A percentile compares a stretch with the other conserved stretches of the same genome.
Conservation (phyloP, 208 protist species). For the Leishmania guyanensis region DNA sequence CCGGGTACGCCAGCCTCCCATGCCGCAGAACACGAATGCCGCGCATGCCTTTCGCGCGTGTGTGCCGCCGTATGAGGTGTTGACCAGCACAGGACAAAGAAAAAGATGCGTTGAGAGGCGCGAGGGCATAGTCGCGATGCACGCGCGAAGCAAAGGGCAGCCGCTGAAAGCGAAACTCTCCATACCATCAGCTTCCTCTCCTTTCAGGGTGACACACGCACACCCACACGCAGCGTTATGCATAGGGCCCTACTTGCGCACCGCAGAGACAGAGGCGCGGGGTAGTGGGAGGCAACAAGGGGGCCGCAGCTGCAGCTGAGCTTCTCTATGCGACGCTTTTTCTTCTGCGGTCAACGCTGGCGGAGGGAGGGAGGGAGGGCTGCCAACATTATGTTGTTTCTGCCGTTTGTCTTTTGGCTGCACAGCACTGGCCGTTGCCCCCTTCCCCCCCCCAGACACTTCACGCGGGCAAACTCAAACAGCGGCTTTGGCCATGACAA, state of each 20-base stretch:
- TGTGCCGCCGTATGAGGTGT: neutral
- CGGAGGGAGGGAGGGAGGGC: neutral
- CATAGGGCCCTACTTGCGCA: neutral
- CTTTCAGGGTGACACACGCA: neutral
- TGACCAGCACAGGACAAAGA: too few species aligned
- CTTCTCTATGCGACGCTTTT: too few species aligned
- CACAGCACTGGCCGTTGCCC: too few species aligned
- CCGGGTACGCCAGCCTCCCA: constrained; percentile 65
- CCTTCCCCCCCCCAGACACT: too few species aligned
- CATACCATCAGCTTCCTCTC: neutral
- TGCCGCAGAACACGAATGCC: constrained; percentile 42
- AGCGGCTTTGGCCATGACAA: neutral
- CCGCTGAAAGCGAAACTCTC: neutral
- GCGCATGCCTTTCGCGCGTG: constrained; percentile 33
- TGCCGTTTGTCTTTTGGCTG: neutral
- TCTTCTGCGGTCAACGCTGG: too few species aligned
- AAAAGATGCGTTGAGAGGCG: neutral
- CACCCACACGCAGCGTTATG: neutral
- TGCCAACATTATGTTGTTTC: neutral
- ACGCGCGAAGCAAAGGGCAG: neutral
- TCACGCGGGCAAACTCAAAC: neutral
- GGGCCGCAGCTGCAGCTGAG: too few species aligned
- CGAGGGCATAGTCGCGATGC: neutral
- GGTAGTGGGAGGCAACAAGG: neutral
- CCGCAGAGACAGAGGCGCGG: neutral